Evolutionary conservation across 768 basidiomycete genomes (phyloP).

Genomic region (Boletus bicolor): DNA sequence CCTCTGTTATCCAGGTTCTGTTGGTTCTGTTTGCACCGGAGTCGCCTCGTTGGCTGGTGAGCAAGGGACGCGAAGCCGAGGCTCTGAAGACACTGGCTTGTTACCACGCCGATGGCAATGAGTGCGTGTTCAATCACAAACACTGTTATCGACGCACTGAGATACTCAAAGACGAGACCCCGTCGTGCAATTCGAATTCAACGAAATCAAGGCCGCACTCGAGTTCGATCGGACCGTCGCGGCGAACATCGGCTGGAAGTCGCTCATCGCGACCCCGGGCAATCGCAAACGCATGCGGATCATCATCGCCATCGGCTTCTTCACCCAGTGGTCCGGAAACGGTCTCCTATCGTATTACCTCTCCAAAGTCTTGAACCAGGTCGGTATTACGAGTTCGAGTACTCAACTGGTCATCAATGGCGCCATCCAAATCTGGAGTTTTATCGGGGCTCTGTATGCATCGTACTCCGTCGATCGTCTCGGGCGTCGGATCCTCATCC

Average conservation of each 20-base stretch:
- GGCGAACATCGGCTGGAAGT: constrained; percentile 62
- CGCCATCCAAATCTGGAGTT: constrained; percentile 47
- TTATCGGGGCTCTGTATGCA: constrained; percentile 13
- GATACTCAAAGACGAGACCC: constrained; percentile 46
- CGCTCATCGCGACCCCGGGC: constrained; percentile 62
- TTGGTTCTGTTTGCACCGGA: too few species aligned
- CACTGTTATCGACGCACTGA: not conserved
- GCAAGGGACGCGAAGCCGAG: too few species aligned
- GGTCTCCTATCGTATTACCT: constrained; percentile 75
- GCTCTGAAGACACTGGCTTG: too few species aligned
- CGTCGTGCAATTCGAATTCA: constrained; percentile 68
- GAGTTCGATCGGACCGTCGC: constrained; percentile 61
- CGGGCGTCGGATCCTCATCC: constrained; percentile 65
- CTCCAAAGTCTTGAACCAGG: constrained; percentile 59
- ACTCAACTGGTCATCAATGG: constrained; percentile 65
- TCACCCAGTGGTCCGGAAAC: constrained; percentile 77
- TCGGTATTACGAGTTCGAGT: constrained; percentile 52
- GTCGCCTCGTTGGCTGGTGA: too few species aligned
- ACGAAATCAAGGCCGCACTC: constrained; percentile 78
- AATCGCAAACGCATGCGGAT: constrained; percentile 68
- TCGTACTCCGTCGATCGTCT: constrained; percentile 48
- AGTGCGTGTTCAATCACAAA: too few species aligned
- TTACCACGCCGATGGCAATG: too few species aligned
- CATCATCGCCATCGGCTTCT: constrained; percentile 63
- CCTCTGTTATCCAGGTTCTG: too few species aligned